phyloP scores from a whole-genome alignment of 352 stramenopile species.

The Achlya hypogyna region DNA sequence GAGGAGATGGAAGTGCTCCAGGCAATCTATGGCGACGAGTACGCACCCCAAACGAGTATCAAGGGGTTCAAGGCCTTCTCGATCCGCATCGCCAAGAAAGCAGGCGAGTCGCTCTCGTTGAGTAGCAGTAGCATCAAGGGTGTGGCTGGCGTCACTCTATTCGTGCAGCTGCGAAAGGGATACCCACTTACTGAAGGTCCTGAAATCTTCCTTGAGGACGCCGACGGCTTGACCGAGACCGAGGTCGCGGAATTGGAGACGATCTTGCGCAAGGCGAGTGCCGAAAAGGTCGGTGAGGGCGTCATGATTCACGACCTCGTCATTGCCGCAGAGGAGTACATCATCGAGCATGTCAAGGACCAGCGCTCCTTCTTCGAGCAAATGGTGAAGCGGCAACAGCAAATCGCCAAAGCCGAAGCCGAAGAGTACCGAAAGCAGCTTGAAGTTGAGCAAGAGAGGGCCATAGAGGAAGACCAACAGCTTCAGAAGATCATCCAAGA shows the following conservation, averaged over 20 bases:
- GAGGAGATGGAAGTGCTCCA: slow-evolving; percentile 78
- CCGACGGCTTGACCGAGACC: slow-evolving; percentile 57
- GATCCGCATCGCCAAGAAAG: slow-evolving; percentile 35
- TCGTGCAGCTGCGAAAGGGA: slow-evolving; percentile 57
- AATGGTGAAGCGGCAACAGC: slow-evolving; percentile 77
- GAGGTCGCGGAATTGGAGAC: slow-evolving; percentile 53
- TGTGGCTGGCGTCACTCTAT: slow-evolving; percentile 47
- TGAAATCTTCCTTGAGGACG: slow-evolving; percentile 58
- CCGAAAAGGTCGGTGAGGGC: slow-evolving; percentile 28
- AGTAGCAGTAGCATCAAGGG: slow-evolving; percentile 28
- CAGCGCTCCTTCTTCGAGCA: slow-evolving; percentile 83
- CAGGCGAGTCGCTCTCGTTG: slow-evolving; percentile 35
- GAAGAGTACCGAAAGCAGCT: slow-evolving; percentile 38
- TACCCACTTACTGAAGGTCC: slow-evolving; percentile 60
- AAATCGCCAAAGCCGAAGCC: slow-evolving; percentile 45
- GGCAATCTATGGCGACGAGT: slow-evolving; percentile 71
- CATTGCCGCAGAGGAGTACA: slow-evolving; percentile 68
- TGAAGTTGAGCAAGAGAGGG: slow-evolving; percentile 51
- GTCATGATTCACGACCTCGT: slow-evolving; percentile 78
- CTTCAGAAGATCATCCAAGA: slow-evolving; percentile 73
- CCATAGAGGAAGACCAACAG: slow-evolving; percentile 55
- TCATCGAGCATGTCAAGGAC: slow-evolving; percentile 73
- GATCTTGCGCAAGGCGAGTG: slow-evolving; percentile 32
- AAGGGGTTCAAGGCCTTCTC: slow-evolving; percentile 72
- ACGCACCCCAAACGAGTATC: slow-evolving; percentile 25